Conservation (phyloP, 2,329 filamentous ascomycete species). For the Alternaria sp. region DNA sequence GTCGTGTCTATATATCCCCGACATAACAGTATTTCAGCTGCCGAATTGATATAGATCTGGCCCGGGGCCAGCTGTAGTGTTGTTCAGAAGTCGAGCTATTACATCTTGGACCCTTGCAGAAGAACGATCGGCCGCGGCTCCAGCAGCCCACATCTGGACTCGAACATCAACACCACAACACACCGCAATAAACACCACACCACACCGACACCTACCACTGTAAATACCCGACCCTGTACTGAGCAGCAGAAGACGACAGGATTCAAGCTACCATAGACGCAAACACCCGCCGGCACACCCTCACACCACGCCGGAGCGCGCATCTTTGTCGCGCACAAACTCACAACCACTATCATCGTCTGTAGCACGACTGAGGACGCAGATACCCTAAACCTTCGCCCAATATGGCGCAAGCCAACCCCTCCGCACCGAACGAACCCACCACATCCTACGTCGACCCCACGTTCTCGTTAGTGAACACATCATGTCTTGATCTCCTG, state of each 20-base stretch:
- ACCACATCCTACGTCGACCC: conserved; percentile 66
- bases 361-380: background rate
- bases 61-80: background rate
- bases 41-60: background rate
- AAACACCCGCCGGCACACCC: background rate
- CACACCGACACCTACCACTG: background rate
- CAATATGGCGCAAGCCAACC: conserved; percentile 22
- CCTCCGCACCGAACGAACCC: conserved; percentile 19
- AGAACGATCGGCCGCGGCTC: conserved; percentile 19
- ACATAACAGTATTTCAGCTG: background rate
- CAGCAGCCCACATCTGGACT: conserved; percentile 3
- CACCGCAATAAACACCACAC: background rate
- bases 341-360: background rate
- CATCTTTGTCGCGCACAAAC: background rate
- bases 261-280: background rate
- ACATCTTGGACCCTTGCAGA: conserved; percentile 16
- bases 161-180: background rate
- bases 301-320: background rate
- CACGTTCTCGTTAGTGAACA: conserved; percentile 75
- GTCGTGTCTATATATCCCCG: background rate
- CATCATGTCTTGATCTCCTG: conserved; percentile 89
- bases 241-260: background rate
- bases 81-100: conserved; percentile 7
- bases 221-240: background rate
- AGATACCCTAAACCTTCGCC: background rate